Percentiles rank a stretch among this genome's conserved stretches.
Conservation (phyloP, 768 basidiomycete genomes). For the Boletus tomentosulus region DNA sequence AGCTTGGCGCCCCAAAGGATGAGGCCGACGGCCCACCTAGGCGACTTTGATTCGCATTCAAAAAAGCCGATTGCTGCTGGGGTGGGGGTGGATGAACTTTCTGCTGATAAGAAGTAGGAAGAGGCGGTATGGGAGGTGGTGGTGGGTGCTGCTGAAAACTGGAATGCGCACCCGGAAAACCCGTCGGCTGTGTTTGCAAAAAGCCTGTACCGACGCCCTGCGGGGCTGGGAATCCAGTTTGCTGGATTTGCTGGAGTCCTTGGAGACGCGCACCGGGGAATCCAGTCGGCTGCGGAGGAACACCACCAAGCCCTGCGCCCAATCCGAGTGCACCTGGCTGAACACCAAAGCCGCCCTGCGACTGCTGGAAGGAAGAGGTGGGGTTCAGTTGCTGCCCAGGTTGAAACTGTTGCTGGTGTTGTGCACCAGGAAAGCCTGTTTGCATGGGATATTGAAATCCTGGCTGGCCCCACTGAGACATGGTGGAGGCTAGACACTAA, state of each 20-base stretch:
- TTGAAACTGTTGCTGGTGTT: constrained; percentile 42
- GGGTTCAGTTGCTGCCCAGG: constrained; percentile 31
- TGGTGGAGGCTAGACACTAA: constrained; percentile 30
- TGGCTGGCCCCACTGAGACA: constrained; percentile 77
- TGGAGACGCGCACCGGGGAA: constrained; percentile 35
- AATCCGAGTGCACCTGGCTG: constrained; percentile 25
- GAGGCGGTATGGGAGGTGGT: constrained; percentile 60
- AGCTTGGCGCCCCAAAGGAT: constrained; percentile 9
- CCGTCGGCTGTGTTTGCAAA: constrained; percentile 51
- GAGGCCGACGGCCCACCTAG: constrained; percentile 30
- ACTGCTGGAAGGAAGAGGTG: constrained; percentile 39
- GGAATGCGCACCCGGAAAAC: constrained; percentile 32
- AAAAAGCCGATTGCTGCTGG: constrained; percentile 45
- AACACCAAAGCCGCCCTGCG: constrained; percentile 32
- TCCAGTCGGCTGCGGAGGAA: constrained; percentile 63
- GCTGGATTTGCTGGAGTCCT: constrained; percentile 37
- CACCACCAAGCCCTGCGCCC: constrained; percentile 33
- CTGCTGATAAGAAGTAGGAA: constrained; percentile 60
- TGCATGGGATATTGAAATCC: constrained; percentile 73
- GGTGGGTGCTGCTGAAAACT: constrained; percentile 34
- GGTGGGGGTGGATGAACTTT: constrained; percentile 38
- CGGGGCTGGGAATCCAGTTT: constrained; percentile 40
- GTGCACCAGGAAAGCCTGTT: constrained; percentile 54
- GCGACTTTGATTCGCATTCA: constrained; percentile 51
- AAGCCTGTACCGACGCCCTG: constrained; percentile 31